These are phyloP conservation scores for Epichloe sp. DNA, from an alignment of 2,329 filamentous ascomycete species.

Conservation along the genomic window DNA sequence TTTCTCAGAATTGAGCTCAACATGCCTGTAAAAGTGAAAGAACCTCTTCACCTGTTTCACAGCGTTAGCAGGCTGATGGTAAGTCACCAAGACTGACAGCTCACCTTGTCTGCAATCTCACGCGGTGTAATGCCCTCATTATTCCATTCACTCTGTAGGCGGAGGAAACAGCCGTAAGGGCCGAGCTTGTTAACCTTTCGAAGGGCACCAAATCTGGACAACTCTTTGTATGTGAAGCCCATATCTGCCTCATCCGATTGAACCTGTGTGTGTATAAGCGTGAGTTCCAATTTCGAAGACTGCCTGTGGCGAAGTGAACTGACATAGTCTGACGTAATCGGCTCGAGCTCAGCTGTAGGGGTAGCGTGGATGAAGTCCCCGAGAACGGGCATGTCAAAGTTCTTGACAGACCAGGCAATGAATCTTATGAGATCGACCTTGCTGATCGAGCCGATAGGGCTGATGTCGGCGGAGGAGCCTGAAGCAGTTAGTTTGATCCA, in stretches of 20 bases:
- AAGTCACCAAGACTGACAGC: background rate
- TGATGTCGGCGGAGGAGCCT: conserved; percentile 27
- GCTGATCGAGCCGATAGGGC: conserved; percentile 13
- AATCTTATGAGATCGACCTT: conserved; percentile 56
- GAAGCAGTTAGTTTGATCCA: background rate
- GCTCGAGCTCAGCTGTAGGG: conserved; percentile 39
- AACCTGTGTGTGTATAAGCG: background rate
- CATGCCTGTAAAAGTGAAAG: background rate
- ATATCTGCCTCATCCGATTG: conserved; percentile 30
- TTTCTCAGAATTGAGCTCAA: background rate
- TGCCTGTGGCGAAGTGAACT: conserved; percentile 9
- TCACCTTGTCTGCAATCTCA: conserved; percentile 17
- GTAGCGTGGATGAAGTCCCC: conserved; percentile 46
- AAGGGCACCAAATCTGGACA: conserved; percentile 25
- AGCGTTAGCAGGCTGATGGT: background rate
- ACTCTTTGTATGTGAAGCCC: conserved; percentile 29
- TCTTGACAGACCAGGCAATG: conserved; percentile 40
- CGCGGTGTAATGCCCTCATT: conserved; percentile 8
- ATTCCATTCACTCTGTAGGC: conserved; percentile 26
- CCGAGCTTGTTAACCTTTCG: conserved; percentile 30
- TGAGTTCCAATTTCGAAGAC: background rate
- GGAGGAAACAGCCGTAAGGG: conserved; percentile 26
- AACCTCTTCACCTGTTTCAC: background rate
- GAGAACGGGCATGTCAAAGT: conserved; percentile 49
- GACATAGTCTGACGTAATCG: conserved; percentile 22